These are phyloP conservation scores for Komagataella populi DNA, from an alignment of 805 yeast genomes.

Conservation along the genomic window DNA sequence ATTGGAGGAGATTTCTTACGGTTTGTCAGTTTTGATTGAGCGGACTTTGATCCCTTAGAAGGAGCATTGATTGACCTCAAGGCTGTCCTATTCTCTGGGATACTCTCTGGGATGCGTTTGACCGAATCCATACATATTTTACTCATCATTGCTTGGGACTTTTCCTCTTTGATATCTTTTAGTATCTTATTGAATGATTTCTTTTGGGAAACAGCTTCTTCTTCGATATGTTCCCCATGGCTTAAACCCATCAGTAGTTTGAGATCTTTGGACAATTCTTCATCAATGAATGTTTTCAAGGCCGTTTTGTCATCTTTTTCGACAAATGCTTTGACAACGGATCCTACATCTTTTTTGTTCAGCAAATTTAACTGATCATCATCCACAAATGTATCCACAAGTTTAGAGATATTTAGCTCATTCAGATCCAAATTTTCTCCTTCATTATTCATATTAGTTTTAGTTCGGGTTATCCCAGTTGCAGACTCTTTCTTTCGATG, in stretches of 20 bases:
- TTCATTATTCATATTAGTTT: not conserved
- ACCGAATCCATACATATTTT: not conserved
- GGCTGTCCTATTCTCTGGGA: not conserved
- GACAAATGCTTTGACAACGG: slow-evolving; percentile 59
- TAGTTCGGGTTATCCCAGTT: slow-evolving; percentile 1
- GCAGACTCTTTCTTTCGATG: slow-evolving; percentile 31
- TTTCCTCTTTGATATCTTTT: slow-evolving; percentile 23
- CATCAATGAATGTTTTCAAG: slow-evolving; percentile 45
- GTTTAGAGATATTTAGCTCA: slow-evolving; percentile 40
- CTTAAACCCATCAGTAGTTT: slow-evolving; percentile 30
- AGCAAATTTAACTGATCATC: slow-evolving; percentile 54
- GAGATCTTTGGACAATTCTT: slow-evolving; percentile 40
- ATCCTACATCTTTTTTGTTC: slow-evolving; percentile 63
- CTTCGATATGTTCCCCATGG: slow-evolving; percentile 24
- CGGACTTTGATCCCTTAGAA: not conserved
- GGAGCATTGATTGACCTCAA: not conserved
- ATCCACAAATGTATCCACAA: slow-evolving; percentile 49
- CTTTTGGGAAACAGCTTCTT: slow-evolving; percentile 3
- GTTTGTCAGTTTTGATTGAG: not conserved
- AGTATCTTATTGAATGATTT: slow-evolving; percentile 29
- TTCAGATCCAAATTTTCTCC: slow-evolving; percentile 12
- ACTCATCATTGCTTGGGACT: not conserved
- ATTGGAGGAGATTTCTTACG: not conserved
- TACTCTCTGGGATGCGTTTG: not conserved
- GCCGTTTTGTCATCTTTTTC: slow-evolving; percentile 75